A percentile compares a stretch with the other conserved stretches of the same genome.
These are phyloP conservation scores for Melastoma malabathricum DNA, from an alignment of 345 rosid species.

Conservation along the genomic window DNA sequence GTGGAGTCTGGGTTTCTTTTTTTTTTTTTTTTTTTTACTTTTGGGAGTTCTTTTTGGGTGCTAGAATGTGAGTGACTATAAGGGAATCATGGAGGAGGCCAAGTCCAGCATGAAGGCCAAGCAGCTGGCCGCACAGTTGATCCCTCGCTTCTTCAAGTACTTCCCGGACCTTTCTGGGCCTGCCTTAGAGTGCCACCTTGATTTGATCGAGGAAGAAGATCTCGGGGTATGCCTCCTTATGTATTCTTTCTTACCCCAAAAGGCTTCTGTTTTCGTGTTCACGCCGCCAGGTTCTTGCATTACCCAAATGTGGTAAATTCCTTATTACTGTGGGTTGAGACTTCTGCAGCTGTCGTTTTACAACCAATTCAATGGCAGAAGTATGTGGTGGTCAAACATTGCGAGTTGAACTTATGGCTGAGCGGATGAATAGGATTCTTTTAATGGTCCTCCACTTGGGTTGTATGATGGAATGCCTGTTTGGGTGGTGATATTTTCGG, in stretches of 20 bases:
- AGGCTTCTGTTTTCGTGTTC: no score
- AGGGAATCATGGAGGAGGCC: conserved; percentile 70
- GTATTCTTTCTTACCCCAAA: neutral
- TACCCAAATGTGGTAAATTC: no score
- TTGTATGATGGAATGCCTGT: no score
- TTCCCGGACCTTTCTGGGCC: conserved; percentile 62
- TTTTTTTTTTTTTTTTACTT: neutral
- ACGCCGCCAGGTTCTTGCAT: no score
- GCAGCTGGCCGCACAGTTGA: conserved; percentile 94
- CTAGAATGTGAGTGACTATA: conserved; percentile 74
- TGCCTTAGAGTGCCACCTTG: conserved; percentile 70
- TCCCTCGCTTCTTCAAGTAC: conserved; percentile 95
- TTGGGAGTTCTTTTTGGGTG: neutral
- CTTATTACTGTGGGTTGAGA: no score
- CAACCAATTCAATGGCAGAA: no score
- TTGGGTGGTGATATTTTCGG: no score
- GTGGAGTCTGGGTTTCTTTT: neutral
- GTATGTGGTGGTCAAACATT: no score
- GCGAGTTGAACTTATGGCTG: no score
- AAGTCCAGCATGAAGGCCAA: conserved; percentile 73
- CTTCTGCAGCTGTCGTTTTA: no score
- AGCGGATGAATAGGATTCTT: no score
- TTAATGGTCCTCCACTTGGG: no score
- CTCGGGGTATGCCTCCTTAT: conserved; percentile 46
- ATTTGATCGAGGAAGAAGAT: conserved; percentile 87